Evolutionary conservation across 108 stramenopile species (phyloP), one percentile per base, ranked within the genome.

Genomic region (Ochromonas danica): DNA sequence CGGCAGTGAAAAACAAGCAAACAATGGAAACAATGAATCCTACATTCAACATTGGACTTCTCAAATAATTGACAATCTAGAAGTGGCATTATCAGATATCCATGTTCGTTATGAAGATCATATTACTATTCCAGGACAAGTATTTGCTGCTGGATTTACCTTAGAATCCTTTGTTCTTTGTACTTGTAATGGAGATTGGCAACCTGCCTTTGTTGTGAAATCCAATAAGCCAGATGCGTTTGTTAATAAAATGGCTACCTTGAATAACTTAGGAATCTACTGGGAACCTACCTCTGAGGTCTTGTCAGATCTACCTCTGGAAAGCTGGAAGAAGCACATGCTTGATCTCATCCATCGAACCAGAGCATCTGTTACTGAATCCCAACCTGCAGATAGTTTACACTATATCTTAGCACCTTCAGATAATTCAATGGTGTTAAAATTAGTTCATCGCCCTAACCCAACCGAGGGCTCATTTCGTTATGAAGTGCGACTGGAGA

Each of bases 41-140:
- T 75, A 75, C 38, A 10, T 75, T 42, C 72, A 75, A 60, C 43
- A 75, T 14, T 60, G 43, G 43, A 10, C 72, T 22, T 30, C 72
- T 38, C 6, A 36, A 75, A 75, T 75, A 35, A 42, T 75, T 10
- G 72, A 75, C 41, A 75, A 75, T 41, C 3, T 75, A 35, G 72
- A 75, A 75, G 27, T 75, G 28, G 3, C 45, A 14, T 27, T 75
- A 3, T 42, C 40, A 6, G 38, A 75, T 27, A 75, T 75, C 51
- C 72, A 75, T 36, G 36, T 75, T 6, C 43, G 72, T 57, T 75
- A 75, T 42, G 72, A 75, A 75, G 72, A 75, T 36, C n/a, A 36
- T 36, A 10, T 45, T 10, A 41, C 51, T 6, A 27, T 75, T 75
- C 35, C 72, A 27, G 40, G 40, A 17, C 17, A 36, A 36, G 38